Percentiles rank a stretch among this genome's conserved stretches.
phyloP scores from a whole-genome alignment of 805 yeast species.

The Lipomyces kockii region DNA sequence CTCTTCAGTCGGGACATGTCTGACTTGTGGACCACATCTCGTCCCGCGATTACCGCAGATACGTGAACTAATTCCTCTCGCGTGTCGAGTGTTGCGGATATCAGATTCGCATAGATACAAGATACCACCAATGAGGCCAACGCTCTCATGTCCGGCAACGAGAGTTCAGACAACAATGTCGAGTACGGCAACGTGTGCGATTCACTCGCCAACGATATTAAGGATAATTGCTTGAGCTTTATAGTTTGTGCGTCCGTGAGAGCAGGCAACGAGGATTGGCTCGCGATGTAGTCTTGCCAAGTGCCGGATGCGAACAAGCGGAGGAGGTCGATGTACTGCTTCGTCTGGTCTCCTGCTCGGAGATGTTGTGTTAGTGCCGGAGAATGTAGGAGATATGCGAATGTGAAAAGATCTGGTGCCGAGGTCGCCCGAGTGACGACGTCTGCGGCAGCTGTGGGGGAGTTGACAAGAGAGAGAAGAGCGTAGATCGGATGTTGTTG shows the following conservation, averaged over 20 bases:
- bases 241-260: conserved; percentile 23
- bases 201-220: conserved; percentile 25
- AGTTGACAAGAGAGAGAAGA: conserved; percentile 26
- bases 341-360: background rate
- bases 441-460: conserved; percentile 30
- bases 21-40: conserved; percentile 25
- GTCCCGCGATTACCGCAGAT: conserved; percentile 26
- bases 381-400: conserved; percentile 10
- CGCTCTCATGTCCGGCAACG: conserved; percentile 14
- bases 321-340: conserved; percentile 12
- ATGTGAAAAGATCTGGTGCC: conserved; percentile 16
- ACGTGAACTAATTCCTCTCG: conserved; percentile 23
- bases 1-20: conserved; percentile 10
- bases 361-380: conserved; percentile 17
- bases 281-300: conserved; percentile 28
- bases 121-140: conserved; percentile 23
- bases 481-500: conserved; percentile 25
- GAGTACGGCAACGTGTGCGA: conserved; percentile 24
- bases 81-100: conserved; percentile 32
- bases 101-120: conserved; percentile 26
- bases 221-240: conserved; percentile 32
- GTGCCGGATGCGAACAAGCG: conserved; percentile 32
- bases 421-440: conserved; percentile 27
- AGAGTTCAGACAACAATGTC: conserved; percentile 17
- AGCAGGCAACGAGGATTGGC: conserved; percentile 5